A percentile compares a stretch with the other conserved stretches of the same genome.
These are phyloP conservation scores for Trichoderma guizhouense DNA, from an alignment of 2,329 filamentous ascomycete species.

Conservation along the genomic window DNA sequence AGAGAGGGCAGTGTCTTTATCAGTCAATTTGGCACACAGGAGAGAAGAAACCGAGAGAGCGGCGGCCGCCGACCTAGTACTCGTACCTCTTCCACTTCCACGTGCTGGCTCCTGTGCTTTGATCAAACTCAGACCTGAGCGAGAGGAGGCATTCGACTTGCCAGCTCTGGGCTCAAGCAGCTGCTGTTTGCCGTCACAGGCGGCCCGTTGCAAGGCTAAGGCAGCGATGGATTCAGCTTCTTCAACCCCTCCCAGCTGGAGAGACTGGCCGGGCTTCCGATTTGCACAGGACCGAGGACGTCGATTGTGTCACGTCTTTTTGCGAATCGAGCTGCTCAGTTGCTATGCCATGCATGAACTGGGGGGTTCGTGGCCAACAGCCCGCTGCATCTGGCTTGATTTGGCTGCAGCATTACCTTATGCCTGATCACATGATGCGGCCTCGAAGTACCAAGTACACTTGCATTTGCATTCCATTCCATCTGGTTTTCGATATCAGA, in stretches of 20 bases:
- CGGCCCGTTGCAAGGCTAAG: neutral
- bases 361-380: conserved; percentile 11
- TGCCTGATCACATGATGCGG: conserved; percentile 24
- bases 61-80: neutral
- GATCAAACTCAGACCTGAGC: neutral
- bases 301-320: conserved; percentile 17
- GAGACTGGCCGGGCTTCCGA: neutral
- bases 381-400: conserved; percentile 21
- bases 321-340: neutral
- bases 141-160: neutral
- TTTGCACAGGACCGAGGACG: neutral
- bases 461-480: neutral
- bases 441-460: neutral
- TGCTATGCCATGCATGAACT: conserved; percentile 7
- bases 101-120: neutral
- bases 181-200: conserved; percentile 4
- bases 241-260: conserved; percentile 16
- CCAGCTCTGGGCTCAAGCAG: neutral
- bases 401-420: conserved; percentile 3
- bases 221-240: neutral
- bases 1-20: neutral
- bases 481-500: neutral
- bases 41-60: neutral
- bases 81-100: neutral
- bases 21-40: neutral